phyloP scores from a whole-genome alignment of 768 basidiomycete genomes.

The Kwoniella dejecticola region DNA sequence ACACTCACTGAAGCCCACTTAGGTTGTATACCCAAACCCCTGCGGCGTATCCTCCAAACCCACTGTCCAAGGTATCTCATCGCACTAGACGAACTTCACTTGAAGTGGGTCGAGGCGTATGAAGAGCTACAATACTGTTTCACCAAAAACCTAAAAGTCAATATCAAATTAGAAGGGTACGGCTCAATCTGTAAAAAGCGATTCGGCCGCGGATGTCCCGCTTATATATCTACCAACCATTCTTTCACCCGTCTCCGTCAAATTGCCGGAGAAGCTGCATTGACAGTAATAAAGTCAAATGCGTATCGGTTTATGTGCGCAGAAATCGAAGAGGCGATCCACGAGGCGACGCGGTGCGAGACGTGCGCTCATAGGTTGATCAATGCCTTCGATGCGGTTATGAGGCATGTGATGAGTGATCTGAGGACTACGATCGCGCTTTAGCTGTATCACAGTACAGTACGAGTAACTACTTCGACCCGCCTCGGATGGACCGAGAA shows the following conservation, averaged over 20 bases:
- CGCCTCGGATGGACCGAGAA: neutral
- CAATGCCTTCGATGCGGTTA: slow-evolving; percentile 20
- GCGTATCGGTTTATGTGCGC: neutral
- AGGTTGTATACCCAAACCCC: too few species aligned
- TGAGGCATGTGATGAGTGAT: neutral
- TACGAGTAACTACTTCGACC: neutral
- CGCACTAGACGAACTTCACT: too few species aligned
- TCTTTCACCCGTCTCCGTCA: neutral
- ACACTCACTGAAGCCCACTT: too few species aligned
- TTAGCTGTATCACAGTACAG: neutral
- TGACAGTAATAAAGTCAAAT: neutral
- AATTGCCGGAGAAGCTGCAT: neutral
- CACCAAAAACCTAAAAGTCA: neutral
- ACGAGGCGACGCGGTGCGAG: slow-evolving; percentile 1
- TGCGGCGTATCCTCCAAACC: too few species aligned
- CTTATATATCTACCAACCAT: neutral
- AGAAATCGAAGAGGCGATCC: slow-evolving; percentile 2
- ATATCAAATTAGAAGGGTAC: slow-evolving; percentile 16
- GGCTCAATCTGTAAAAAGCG: slow-evolving; percentile 12
- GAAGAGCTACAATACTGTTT: neutral
- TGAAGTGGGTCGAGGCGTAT: too few species aligned
- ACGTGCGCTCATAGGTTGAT: slow-evolving; percentile 18
- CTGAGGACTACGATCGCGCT: neutral
- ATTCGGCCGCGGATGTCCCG: slow-evolving; percentile 12
- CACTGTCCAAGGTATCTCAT: too few species aligned